Evolutionary conservation across 1,284 basidiomycete genomes (phyloP).

Genomic region (Leccinum fuscescens): DNA sequence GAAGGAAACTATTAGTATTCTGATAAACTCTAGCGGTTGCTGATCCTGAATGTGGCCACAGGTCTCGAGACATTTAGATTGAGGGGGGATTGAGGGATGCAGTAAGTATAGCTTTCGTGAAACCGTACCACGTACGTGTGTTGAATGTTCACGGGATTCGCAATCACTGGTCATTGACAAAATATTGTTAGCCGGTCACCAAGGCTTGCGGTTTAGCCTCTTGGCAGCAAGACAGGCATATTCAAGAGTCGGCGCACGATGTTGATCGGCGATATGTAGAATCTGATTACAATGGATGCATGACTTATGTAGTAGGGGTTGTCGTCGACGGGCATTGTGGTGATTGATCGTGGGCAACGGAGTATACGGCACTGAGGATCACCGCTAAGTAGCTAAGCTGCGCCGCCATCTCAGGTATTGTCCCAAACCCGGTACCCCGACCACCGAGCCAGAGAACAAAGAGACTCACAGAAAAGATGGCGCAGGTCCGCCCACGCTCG

Average conservation of each 20-base stretch:
- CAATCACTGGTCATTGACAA: not conserved
- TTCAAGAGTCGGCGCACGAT: not conserved
- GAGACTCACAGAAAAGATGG: conserved; percentile 16
- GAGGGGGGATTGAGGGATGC: too few species aligned
- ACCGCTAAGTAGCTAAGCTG: not conserved
- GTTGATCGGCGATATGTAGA: not conserved
- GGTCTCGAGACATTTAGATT: not conserved
- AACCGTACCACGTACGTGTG: not conserved
- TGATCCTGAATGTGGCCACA: not conserved
- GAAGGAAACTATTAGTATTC: too few species aligned
- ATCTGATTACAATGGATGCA: not conserved
- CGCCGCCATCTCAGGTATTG: not conserved
- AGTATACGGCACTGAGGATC: not conserved
- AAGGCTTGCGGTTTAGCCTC: not conserved
- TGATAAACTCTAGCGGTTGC: too few species aligned
- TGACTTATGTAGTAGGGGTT: not conserved
- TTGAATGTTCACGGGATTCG: not conserved
- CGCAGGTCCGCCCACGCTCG: conserved; percentile 30
- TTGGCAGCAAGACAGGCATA: not conserved
- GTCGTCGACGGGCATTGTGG: not conserved
- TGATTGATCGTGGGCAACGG: not conserved
- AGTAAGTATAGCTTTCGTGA: not conserved
- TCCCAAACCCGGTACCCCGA: not conserved
- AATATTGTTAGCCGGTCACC: too few species aligned
- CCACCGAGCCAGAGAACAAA: not conserved